Evolutionary conservation across 176 grass and related monocot genomes (phyloP).

Genomic region (Poa annua): DNA sequence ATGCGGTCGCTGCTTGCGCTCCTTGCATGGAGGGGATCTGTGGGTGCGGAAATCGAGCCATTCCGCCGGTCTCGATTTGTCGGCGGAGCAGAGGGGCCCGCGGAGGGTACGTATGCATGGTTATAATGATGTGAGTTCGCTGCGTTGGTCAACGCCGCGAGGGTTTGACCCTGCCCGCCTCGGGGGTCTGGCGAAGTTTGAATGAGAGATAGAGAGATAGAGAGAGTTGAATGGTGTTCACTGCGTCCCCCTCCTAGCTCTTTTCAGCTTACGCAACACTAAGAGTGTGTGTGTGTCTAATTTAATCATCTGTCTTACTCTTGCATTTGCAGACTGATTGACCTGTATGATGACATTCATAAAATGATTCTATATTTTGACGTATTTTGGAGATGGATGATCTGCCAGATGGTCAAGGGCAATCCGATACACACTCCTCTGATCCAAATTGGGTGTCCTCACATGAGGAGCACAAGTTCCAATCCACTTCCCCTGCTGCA

Average conservation of each 20-base stretch:
- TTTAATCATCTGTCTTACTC: slow-evolving; percentile 21
- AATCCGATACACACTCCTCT: slow-evolving; percentile 55
- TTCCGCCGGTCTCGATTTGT: neutral
- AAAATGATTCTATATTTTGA: slow-evolving; percentile 53
- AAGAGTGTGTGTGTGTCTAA: neutral
- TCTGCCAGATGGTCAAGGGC: slow-evolving; percentile 56
- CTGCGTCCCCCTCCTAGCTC: neutral
- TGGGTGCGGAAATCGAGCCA: neutral
- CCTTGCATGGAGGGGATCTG: neutral
- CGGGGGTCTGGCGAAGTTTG: neutral
- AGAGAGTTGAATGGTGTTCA: neutral
- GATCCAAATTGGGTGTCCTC: slow-evolving; percentile 56
- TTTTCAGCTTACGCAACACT: slow-evolving; percentile 16
- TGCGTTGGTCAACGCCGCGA: slow-evolving; percentile 38
- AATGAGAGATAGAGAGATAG: neutral
- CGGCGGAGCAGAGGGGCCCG: neutral
- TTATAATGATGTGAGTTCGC: slow-evolving; percentile 14
- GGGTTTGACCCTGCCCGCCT: slow-evolving; percentile 41
- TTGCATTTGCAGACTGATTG: slow-evolving; percentile 26
- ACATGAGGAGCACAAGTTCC: slow-evolving; percentile 59
- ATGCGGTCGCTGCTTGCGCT: slow-evolving; percentile 24
- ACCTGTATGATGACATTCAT: slow-evolving; percentile 52
- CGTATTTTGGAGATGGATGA: slow-evolving; percentile 75
- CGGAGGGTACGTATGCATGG: neutral
- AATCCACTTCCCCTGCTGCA: slow-evolving; percentile 50